Percentiles rank a stretch among this genome's conserved stretches.
Evolutionary conservation across 805 yeast species (phyloP).

Genomic region (Pichia californica): DNA sequence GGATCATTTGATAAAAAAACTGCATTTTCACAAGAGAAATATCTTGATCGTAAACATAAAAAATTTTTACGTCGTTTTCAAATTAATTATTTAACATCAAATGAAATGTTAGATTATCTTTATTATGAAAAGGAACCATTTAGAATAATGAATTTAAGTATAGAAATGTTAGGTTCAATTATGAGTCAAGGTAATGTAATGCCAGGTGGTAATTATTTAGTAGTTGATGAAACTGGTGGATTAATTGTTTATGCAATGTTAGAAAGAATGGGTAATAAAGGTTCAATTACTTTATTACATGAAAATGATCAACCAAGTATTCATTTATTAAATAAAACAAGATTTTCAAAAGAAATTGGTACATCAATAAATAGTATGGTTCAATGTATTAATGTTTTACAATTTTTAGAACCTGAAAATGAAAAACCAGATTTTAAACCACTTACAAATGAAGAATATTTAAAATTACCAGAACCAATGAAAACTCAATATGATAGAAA

Average conservation of each 20-base stretch:
- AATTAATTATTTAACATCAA: constrained; percentile 66
- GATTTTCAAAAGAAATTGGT: constrained; percentile 48
- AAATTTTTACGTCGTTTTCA: constrained; percentile 84
- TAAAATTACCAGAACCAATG: constrained; percentile 50
- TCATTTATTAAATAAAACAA: constrained; percentile 61
- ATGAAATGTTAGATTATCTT: constrained; percentile 58
- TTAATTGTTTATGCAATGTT: constrained; percentile 76
- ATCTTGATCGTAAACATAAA: constrained; percentile 83
- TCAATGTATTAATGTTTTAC: constrained; percentile 56
- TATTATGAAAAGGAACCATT: constrained; percentile 72
- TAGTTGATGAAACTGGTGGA: constrained; percentile 94
- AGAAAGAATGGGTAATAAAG: constrained; percentile 84
- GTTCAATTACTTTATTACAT: constrained; percentile 64
- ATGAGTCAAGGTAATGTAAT: constrained; percentile 74
- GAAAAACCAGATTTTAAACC: constrained; percentile 39
- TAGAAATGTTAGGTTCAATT: constrained; percentile 74
- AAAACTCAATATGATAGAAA: constrained; percentile 64
- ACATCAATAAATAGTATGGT: constrained; percentile 35
- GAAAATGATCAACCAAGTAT: constrained; percentile 92
- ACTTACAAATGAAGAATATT: constrained; percentile 46
- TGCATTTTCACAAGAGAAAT: constrained; percentile 83
- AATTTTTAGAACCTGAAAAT: constrained; percentile 71
- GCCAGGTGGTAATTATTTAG: constrained; percentile 84
- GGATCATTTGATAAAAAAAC: constrained; percentile 86
- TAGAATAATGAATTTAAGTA: constrained; percentile 71